Conservation (phyloP, 2,329 filamentous ascomycete species). For the Metarhizium humberi region DNA sequence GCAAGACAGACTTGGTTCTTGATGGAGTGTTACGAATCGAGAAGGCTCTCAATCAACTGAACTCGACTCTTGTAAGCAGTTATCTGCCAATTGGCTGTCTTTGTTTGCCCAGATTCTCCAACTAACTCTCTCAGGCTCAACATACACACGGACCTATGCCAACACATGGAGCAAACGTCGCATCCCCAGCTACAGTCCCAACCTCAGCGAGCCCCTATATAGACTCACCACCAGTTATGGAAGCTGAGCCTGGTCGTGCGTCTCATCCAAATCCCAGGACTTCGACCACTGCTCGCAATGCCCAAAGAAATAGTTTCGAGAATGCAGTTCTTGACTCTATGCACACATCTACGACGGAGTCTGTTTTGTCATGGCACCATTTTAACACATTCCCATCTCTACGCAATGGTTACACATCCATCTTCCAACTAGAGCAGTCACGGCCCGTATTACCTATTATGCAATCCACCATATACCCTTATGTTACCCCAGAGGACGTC, state of each 20-base stretch:
- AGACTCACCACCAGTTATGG: constrained; percentile 4
- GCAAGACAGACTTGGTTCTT: constrained; percentile 42
- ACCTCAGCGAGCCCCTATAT: not conserved
- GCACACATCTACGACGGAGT: constrained; percentile 41
- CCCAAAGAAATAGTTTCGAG: constrained; percentile 21
- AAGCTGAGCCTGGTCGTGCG: constrained; percentile 5
- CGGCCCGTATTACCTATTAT: constrained; percentile 25
- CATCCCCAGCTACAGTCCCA: not conserved
- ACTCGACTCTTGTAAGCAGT: constrained; percentile 26
- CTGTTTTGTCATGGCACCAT: constrained; percentile 41
- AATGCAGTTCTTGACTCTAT: constrained; percentile 40
- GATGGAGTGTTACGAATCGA: constrained; percentile 40
- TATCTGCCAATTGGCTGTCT: not conserved
- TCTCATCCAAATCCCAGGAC: constrained; percentile 17
- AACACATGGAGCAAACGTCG: not conserved
- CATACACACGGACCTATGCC: constrained; percentile 7
- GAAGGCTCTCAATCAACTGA: constrained; percentile 34
- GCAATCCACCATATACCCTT: constrained; percentile 29
- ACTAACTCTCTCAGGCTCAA: not conserved
- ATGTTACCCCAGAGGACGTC: constrained; percentile 31
- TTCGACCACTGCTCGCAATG: constrained; percentile 11
- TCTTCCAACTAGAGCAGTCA: constrained; percentile 38
- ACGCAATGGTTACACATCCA: constrained; percentile 31
- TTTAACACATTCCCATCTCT: constrained; percentile 35
- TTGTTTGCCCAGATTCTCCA: not conserved